Percentiles rank a stretch among this genome's conserved stretches.
phyloP scores from a whole-genome alignment of 305 asterid genomes.

The Withania somnifera region DNA sequence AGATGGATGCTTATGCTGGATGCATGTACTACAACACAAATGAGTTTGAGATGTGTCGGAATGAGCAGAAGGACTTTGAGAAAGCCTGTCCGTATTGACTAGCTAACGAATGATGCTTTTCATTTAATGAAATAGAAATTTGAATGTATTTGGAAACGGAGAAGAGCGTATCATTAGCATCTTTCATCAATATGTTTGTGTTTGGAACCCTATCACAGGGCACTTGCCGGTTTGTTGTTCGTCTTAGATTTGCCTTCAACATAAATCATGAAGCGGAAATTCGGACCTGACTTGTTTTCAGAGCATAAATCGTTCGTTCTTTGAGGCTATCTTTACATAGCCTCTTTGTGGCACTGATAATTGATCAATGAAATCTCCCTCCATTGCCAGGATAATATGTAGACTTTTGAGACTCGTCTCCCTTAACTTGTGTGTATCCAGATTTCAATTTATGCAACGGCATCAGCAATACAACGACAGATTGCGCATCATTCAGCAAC shows the following conservation, averaged over 20 bases:
- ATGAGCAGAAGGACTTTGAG: conserved; percentile 76
- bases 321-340: background rate
- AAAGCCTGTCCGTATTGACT: conserved; percentile 55
- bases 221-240: background rate
- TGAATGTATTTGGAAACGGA: background rate
- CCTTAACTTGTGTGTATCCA: background rate
- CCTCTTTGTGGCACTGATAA: background rate
- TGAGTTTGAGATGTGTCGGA: conserved; percentile 79
- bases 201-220: background rate
- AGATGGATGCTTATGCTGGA: conserved; percentile 73
- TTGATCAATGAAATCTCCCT: background rate
- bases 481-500: background rate
- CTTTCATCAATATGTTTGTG: conserved; percentile 2
- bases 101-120: background rate
- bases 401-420: background rate
- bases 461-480: background rate
- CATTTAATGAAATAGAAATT: conserved; percentile 18
- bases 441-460: background rate
- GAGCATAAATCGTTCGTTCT: background rate
- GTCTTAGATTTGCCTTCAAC: background rate
- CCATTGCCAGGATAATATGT: background rate
- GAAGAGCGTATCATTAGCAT: background rate
- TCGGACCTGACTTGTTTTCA: background rate
- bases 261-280: background rate
- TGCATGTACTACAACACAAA: conserved; percentile 87